phyloP scores from a whole-genome alignment of 495 filamentous ascomycete species.

The Cercophora samala region DNA sequence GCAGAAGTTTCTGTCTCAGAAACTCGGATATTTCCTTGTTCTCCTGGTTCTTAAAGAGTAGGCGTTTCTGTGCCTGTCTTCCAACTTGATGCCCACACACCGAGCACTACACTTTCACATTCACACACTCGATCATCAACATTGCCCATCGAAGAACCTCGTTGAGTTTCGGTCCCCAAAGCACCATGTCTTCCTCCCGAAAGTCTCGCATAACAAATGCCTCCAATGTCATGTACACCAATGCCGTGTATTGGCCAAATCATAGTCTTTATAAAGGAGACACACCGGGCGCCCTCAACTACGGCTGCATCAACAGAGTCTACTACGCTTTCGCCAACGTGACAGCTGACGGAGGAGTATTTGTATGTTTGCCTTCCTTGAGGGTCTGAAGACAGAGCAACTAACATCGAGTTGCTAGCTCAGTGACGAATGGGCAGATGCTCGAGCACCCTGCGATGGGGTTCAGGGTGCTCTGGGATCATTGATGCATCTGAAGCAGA shows the following conservation, averaged over 20 bases:
- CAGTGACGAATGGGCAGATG: constrained; percentile 83
- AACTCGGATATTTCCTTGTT: constrained; percentile 18
- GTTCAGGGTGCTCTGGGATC: constrained; percentile 73
- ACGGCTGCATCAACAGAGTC: constrained; percentile 62
- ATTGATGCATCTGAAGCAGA: constrained; percentile 69
- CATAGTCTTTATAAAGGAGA: constrained; percentile 75
- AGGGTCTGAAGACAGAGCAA: constrained; percentile 3
- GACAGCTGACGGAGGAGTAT: constrained; percentile 73
- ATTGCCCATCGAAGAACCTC: neutral
- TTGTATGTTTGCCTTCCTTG: constrained; percentile 53
- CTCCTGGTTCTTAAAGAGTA: constrained; percentile 17
- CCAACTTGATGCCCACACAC: constrained; percentile 8
- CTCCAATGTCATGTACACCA: constrained; percentile 55
- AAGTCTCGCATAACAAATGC: constrained; percentile 42
- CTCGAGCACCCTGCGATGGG: constrained; percentile 74
- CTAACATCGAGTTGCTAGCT: constrained; percentile 52
- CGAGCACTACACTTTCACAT: constrained; percentile 15
- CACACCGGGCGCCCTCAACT: constrained; percentile 72
- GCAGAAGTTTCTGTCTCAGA: constrained; percentile 19
- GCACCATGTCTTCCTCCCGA: constrained; percentile 34
- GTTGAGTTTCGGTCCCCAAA: neutral
- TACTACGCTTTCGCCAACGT: constrained; percentile 92
- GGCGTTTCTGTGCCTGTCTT: constrained; percentile 15
- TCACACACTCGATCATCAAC: neutral
- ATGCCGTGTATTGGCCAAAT: constrained; percentile 90